Evolutionary conservation across 192 early-diverging fungal species (phyloP).

Genomic region (Linnemannia schmuckeri): DNA sequence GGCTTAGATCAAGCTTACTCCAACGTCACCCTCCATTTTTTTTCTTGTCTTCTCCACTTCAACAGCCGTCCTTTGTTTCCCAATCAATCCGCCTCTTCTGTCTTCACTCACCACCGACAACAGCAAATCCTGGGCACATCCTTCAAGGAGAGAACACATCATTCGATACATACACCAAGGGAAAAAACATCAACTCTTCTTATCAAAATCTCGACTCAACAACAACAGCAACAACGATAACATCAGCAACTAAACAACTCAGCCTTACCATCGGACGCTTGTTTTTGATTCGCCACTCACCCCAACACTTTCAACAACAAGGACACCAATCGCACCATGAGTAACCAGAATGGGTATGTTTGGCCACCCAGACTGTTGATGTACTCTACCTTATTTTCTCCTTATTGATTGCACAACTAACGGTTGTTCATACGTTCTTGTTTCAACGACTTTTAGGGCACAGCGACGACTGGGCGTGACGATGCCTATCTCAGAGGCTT

Average conservation of each 20-base stretch:
- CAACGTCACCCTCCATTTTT: background rate
- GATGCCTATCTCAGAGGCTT: slow-evolving; percentile 74
- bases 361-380: background rate
- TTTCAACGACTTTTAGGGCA: background rate
- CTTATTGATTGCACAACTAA: background rate
- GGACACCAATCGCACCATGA: background rate
- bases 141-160: background rate
- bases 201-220: background rate
- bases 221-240: background rate
- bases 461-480: slow-evolving; percentile 79
- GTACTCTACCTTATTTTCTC: background rate
- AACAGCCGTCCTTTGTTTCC: background rate
- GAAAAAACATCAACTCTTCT: background rate
- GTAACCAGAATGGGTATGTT: slow-evolving; percentile 3
- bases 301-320: background rate
- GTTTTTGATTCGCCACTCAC: background rate
- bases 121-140: background rate
- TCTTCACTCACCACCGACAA: background rate
- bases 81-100: background rate
- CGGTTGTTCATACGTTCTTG: background rate
- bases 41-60: background rate
- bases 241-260: background rate
- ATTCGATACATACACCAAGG: background rate
- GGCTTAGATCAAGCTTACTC: background rate
- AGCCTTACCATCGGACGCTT: background rate